A percentile compares a stretch with the other conserved stretches of the same genome.
phyloP scores from a whole-genome alignment of 495 filamentous ascomycete species.

The Penicillium turbatum region DNA sequence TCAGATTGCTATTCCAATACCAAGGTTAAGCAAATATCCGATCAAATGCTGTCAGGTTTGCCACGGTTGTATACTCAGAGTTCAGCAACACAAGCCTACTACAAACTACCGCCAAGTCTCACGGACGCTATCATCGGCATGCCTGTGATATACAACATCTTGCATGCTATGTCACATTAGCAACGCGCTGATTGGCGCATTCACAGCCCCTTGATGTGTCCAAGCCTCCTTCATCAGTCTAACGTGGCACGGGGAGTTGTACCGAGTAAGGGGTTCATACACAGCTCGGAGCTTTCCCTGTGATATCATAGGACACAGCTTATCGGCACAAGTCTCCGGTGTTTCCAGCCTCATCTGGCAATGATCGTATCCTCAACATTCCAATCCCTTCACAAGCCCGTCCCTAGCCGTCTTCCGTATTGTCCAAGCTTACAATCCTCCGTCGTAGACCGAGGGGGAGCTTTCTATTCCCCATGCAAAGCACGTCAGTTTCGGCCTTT shows the following conservation, averaged over 20 bases:
- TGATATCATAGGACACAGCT: constrained; percentile 8
- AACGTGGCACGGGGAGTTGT: constrained; percentile 3
- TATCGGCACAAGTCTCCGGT: constrained; percentile 3
- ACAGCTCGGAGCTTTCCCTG: background rate
- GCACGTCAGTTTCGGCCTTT: constrained; percentile 8
- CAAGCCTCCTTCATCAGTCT: background rate
- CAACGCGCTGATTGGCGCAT: background rate
- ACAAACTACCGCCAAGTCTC: background rate
- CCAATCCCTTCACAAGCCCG: constrained; percentile 10
- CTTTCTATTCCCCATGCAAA: constrained; percentile 8
- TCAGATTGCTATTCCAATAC: too few species aligned
- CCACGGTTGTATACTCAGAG: too few species aligned
- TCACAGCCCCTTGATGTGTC: background rate
- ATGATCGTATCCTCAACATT: constrained; percentile 4
- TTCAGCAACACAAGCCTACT: too few species aligned
- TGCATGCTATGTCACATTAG: constrained; percentile 3
- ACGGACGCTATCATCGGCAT: background rate
- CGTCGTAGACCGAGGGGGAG: background rate
- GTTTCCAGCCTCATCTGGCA: background rate
- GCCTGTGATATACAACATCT: background rate
- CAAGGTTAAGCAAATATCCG: too few species aligned
- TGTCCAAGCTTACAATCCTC: constrained; percentile 5
- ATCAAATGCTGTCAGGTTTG: too few species aligned
- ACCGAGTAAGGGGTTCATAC: background rate
- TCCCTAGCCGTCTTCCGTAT: constrained; percentile 1